Base-by-base conservation (phyloP, 768 basidiomycete species). In the Pleurotus tuber-regium region DNA sequence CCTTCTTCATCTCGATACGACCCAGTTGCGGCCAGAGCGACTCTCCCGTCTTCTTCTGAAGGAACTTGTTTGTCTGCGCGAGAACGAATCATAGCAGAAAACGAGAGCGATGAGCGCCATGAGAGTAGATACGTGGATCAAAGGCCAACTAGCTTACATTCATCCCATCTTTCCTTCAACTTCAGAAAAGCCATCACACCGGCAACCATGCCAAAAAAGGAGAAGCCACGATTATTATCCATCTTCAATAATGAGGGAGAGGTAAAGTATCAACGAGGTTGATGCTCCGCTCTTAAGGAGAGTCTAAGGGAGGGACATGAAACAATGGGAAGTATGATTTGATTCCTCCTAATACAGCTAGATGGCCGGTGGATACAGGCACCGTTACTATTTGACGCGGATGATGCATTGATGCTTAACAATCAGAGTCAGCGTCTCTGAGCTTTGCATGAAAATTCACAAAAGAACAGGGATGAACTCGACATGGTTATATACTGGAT, bases 181-280 rank as follows among this genome's bases (percentile, higher is more conserved):
- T 75, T 77, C 40, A 82, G 66, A 23, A 72, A 69, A 14, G 71
- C 61, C 73, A 77, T 77, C 6, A 72, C 70, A 18, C 57, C 67
- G 33, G 70, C 70, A 14, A 80, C 68, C 66, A 74, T 67, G 1
- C 67, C 70, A 57, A 70, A 72, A 59, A 80, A 77, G 26, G 64
- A 64, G 36, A 68, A 56, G 24, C 56, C 47, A 12, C 46, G 46
- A 21, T 48, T 48, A n/a, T 47, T 42, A 6, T 19, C 41, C 41
- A 42, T 42, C 41, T 8, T 25, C n/a, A n/a, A n/a, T n/a, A n/a
- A n/a, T n/a, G n/a, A n/a, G n/a, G n/a, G n/a, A n/a, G n/a, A n/a
- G n/a, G n/a, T n/a, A n/a, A n/a, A n/a, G n/a, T n/a, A n/a, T n/a
- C n/a, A n/a, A n/a, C n/a, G n/a, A n/a, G n/a, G n/a, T n/a, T n/a